Percentiles rank a stretch among this genome's conserved stretches.
phyloP scores from a whole-genome alignment of 2,329 filamentous ascomycete genomes.

The Sphaerulina musiva region DNA sequence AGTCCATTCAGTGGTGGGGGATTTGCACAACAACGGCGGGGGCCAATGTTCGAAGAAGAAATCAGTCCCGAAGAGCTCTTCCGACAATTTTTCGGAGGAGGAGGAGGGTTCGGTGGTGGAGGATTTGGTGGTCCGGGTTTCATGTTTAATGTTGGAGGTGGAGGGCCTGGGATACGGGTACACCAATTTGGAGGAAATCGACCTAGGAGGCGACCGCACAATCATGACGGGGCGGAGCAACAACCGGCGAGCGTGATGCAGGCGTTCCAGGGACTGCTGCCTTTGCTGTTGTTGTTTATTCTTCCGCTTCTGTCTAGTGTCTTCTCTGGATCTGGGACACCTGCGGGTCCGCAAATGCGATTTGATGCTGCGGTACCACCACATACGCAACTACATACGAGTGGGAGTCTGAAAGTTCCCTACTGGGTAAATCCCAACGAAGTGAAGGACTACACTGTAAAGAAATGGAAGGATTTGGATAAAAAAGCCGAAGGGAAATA shows the following conservation, averaged over 20 bases:
- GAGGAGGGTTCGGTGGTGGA: slow-evolving; percentile 39
- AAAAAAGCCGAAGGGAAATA: slow-evolving; percentile 67
- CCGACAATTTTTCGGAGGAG: slow-evolving; percentile 86
- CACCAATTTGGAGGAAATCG: slow-evolving; percentile 85
- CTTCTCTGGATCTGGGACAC: slow-evolving; percentile 57
- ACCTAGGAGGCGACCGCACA: slow-evolving; percentile 68
- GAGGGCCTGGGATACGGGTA: slow-evolving; percentile 82
- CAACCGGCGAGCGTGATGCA: slow-evolving; percentile 47
- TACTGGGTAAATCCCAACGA: slow-evolving; percentile 83
- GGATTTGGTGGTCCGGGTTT: slow-evolving; percentile 66
- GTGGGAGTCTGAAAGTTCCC: slow-evolving; percentile 62
- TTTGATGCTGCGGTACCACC: slow-evolving; percentile 67
- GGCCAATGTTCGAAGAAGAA: slow-evolving; percentile 75
- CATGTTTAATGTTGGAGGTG: slow-evolving; percentile 81
- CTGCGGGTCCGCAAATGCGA: slow-evolving; percentile 62
- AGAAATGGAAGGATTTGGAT: slow-evolving; percentile 70
- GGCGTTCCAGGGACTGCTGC: slow-evolving; percentile 51
- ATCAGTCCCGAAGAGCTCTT: slow-evolving; percentile 97
- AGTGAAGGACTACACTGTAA: slow-evolving; percentile 60
- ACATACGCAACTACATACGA: slow-evolving; percentile 66
- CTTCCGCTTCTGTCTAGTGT: slow-evolving; percentile 75
- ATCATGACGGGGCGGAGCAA: slow-evolving; percentile 40
- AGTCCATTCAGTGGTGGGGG: slow-evolving; percentile 54
- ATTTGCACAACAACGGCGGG: slow-evolving; percentile 47
- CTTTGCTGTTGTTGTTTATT: slow-evolving; percentile 79